These are phyloP conservation scores for Wickerhamomyces sp. DNA, from an alignment of 1,139 yeast genomes.

Conservation along the genomic window DNA sequence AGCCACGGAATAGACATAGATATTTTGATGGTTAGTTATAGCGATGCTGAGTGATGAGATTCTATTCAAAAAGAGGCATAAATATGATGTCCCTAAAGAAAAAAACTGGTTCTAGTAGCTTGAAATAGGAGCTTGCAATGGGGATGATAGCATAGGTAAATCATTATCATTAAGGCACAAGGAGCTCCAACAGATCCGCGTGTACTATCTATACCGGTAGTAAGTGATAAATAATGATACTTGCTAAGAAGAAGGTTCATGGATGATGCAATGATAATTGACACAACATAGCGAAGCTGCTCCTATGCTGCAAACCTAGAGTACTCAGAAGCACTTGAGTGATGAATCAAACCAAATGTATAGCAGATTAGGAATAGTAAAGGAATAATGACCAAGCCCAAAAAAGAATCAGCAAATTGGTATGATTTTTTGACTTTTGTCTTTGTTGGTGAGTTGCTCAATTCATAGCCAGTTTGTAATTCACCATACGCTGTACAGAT, in stretches of 20 bases:
- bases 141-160: too few relatives aligned
- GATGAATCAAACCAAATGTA: neutral
- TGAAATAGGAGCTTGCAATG: too few relatives aligned
- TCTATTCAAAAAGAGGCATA: neutral
- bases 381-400: neutral
- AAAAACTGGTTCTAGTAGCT: neutral
- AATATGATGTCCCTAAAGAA: neutral
- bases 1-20: neutral
- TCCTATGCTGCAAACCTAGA: too few relatives aligned
- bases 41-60: neutral
- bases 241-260: too few relatives aligned
- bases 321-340: too few relatives aligned
- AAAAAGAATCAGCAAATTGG: neutral
- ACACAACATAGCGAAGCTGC: neutral
- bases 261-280: neutral
- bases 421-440: neutral
- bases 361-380: neutral
- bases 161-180: too few relatives aligned
- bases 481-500: neutral
- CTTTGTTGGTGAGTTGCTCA: neutral
- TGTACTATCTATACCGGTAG: too few relatives aligned
- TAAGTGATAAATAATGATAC: neutral
- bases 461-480: neutral
- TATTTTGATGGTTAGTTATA: neutral
- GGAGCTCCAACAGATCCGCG: neutral